Percentiles rank a stretch among this genome's conserved stretches.
phyloP scores from a whole-genome alignment of 805 yeast genomes.

The Komagataella pseudopastoris region DNA sequence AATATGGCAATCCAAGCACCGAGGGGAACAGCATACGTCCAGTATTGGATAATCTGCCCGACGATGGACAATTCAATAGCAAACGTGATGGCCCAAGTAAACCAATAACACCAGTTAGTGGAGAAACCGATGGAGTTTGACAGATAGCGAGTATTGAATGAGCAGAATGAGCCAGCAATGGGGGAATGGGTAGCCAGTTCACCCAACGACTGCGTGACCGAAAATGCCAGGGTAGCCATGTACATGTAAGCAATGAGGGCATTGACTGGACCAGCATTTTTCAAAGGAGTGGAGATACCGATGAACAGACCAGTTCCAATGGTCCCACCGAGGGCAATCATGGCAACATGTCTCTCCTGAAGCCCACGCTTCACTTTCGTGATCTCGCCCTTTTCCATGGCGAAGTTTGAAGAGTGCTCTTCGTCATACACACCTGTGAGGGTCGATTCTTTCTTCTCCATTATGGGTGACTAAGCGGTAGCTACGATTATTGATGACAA shows the following conservation, averaged over 20 bases:
- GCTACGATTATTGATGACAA: not conserved
- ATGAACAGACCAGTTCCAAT: conserved; percentile 70
- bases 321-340: conserved; percentile 72
- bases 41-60: conserved; percentile 49
- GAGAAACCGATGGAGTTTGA: conserved; percentile 62
- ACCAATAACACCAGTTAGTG: conserved; percentile 63
- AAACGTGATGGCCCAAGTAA: conserved; percentile 65
- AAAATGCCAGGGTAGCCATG: conserved; percentile 50
- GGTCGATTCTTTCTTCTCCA: not conserved
- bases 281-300: conserved; percentile 41
- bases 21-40: conserved; percentile 59
- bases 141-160: conserved; percentile 52
- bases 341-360: conserved; percentile 54
- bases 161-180: conserved; percentile 52
- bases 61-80: conserved; percentile 62
- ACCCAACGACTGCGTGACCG: conserved; percentile 59
- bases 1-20: conserved; percentile 64
- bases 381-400: conserved; percentile 5
- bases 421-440: not conserved
- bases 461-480: not conserved
- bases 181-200: conserved; percentile 76
- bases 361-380: conserved; percentile 34
- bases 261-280: conserved; percentile 55
- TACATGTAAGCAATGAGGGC: conserved; percentile 51
- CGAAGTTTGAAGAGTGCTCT: not conserved